These are phyloP conservation scores for Arbutus unedo DNA, from an alignment of 148 eudicot genomes.

Conservation along the genomic window DNA sequence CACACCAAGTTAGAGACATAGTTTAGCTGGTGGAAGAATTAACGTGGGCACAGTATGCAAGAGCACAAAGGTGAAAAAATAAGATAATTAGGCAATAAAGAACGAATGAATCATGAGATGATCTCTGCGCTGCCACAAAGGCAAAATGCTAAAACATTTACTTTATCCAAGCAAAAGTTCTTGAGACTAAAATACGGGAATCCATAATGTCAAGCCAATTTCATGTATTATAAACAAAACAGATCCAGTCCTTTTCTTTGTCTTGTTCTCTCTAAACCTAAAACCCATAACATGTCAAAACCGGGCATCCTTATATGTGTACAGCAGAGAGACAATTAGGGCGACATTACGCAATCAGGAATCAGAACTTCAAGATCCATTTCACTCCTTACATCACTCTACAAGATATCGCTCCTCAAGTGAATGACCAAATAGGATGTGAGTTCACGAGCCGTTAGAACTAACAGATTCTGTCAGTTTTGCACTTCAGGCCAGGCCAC, in stretches of 20 bases:
- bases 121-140: background rate
- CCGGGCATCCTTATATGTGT: background rate
- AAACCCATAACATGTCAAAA: background rate
- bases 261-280: background rate
- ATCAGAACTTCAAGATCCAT: background rate
- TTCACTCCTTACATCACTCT: background rate
- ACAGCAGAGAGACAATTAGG: background rate
- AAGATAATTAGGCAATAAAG: background rate
- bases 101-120: background rate
- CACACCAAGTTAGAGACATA: slow-evolving; percentile 23
- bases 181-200: background rate
- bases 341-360: background rate
- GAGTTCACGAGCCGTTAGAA: background rate
- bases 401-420: background rate
- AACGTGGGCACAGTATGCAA: background rate
- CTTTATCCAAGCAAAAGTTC: background rate
- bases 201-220: background rate
- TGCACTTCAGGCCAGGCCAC: background rate
- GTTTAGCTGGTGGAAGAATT: slow-evolving; percentile 15
- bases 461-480: background rate
- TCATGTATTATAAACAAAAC: background rate
- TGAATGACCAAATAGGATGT: background rate
- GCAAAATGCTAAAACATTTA: background rate
- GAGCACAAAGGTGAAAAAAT: background rate
- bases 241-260: background rate